These are phyloP conservation scores for Drechslera avenae DNA, from an alignment of 2,329 filamentous ascomycete genomes.

Conservation along the genomic window DNA sequence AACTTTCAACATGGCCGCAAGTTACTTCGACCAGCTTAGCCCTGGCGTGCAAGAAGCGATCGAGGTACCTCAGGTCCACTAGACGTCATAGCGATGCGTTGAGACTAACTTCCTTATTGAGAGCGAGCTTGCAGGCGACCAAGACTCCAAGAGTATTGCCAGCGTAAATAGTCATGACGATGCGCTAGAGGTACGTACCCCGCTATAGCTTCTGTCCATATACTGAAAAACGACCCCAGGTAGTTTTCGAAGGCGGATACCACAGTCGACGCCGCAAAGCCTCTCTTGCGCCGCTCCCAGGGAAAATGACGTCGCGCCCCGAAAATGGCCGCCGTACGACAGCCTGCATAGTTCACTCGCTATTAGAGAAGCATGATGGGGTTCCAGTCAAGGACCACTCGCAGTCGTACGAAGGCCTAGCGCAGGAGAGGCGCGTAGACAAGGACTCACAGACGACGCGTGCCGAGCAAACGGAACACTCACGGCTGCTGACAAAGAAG, in stretches of 20 bases:
- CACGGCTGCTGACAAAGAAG: slow-evolving; percentile 88
- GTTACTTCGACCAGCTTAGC: slow-evolving; percentile 27
- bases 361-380: slow-evolving; percentile 57
- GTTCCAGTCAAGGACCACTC: slow-evolving; percentile 26
- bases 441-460: slow-evolving; percentile 47
- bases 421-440: slow-evolving; percentile 49
- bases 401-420: slow-evolving; percentile 42
- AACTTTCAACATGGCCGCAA: slow-evolving; percentile 23
- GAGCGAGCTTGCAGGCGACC: slow-evolving; percentile 31
- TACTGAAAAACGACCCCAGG: slow-evolving; percentile 47
- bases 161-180: slow-evolving; percentile 46
- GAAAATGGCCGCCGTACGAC: slow-evolving; percentile 51
- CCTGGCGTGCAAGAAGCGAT: slow-evolving; percentile 22
- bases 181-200: slow-evolving; percentile 47
- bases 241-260: slow-evolving; percentile 60
- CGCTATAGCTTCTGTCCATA: neutral
- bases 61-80: slow-evolving; percentile 31
- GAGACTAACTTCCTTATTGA: slow-evolving; percentile 46
- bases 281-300: slow-evolving; percentile 57
- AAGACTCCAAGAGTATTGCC: slow-evolving; percentile 35
- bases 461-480: slow-evolving; percentile 54
- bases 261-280: slow-evolving; percentile 63
- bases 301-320: slow-evolving; percentile 37
- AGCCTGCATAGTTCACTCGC: slow-evolving; percentile 65
- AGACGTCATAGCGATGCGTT: slow-evolving; percentile 27